Conservation (phyloP, 1,139 yeast species). For the Wickerhamomyces sp. region DNA sequence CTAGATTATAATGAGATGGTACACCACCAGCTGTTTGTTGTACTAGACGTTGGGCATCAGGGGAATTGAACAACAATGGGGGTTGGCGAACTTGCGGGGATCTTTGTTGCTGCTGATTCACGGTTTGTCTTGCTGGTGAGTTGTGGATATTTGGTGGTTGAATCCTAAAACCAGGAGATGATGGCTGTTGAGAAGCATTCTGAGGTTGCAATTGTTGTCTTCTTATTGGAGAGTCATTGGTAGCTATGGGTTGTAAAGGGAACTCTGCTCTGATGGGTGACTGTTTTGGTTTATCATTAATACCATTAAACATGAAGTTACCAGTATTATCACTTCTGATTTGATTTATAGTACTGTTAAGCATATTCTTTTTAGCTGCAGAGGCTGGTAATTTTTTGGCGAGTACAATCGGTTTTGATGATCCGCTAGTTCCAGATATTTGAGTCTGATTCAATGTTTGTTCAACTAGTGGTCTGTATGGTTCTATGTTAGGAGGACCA, state of each 20-base stretch:
- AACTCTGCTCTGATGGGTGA: background rate
- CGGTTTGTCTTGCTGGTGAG: background rate
- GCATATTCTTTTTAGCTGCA: conserved; percentile 32
- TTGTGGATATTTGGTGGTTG: background rate
- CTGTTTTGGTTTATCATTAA: conserved; percentile 8
- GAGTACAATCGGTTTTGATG: conserved; percentile 12
- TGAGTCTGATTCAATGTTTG: conserved; percentile 14
- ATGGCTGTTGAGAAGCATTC: background rate
- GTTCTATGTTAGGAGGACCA: conserved; percentile 66
- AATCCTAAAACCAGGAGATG: background rate
- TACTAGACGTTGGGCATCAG: background rate
- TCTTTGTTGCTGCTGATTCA: background rate
- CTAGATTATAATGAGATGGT: background rate
- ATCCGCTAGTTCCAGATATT: background rate
- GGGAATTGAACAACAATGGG: background rate
- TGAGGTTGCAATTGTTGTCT: background rate
- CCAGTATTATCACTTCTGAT: conserved; percentile 15
- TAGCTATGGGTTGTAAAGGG: background rate
- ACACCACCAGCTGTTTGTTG: background rate
- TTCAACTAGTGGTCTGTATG: conserved; percentile 44
- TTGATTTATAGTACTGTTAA: conserved; percentile 25
- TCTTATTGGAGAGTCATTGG: background rate
- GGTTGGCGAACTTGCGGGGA: background rate
- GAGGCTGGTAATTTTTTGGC: conserved; percentile 22
- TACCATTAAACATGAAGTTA: conserved; percentile 3